A percentile compares a stretch with the other conserved stretches of the same genome.
Conservation (phyloP, 202 grass and related monocot genomes). For the Elaeis oleifera region DNA sequence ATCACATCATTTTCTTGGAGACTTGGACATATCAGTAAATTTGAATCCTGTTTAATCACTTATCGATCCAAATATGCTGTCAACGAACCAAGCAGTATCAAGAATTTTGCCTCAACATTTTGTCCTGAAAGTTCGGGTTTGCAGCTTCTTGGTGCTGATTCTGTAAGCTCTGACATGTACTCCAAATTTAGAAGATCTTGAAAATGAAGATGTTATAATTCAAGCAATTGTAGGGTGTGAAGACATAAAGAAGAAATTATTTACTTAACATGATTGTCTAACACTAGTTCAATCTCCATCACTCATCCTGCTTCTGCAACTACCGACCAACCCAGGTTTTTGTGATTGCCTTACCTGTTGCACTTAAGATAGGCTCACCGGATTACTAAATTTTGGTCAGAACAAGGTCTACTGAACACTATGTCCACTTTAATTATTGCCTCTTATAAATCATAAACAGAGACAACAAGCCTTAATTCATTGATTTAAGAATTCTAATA, state of each 20-base stretch:
- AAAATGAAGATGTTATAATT: constrained; percentile 57
- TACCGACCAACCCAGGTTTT: constrained; percentile 64
- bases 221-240: constrained; percentile 84
- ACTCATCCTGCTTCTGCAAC: constrained; percentile 73
- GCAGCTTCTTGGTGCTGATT: constrained; percentile 44
- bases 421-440: too few relatives aligned
- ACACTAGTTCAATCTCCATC: constrained; percentile 95
- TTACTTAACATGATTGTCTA: constrained; percentile 64
- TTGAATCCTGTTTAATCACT: too few relatives aligned
- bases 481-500: too few relatives aligned
- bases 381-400: constrained; percentile 2
- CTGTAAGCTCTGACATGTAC: constrained; percentile 59
- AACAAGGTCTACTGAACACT: too few relatives aligned
- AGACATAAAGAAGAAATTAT: constrained; percentile 81
- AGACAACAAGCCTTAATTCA: too few relatives aligned
- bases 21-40: too few relatives aligned
- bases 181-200: constrained; percentile 55
- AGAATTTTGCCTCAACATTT: neutral
- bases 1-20: too few relatives aligned
- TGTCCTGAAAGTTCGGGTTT: neutral
- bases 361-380: constrained; percentile 12
- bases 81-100: too few relatives aligned
- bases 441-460: too few relatives aligned
- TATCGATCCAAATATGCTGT: too few relatives aligned
- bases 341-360: neutral